phyloP scores from a whole-genome alignment of 2,329 filamentous ascomycete genomes.

The Fusarium udum region DNA sequence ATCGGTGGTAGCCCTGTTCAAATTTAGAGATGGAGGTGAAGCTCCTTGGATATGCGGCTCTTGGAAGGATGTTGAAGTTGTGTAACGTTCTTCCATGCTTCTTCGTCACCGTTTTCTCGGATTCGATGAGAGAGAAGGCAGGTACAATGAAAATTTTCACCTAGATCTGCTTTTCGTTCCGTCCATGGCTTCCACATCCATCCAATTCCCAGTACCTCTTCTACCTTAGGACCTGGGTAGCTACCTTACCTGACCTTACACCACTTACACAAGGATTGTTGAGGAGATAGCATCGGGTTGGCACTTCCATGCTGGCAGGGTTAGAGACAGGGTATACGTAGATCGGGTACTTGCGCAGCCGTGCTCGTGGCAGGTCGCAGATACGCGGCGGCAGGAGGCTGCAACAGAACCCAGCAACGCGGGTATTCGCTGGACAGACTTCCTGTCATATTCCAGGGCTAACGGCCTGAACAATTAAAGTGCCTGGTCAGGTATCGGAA shows the following conservation, averaged over 20 bases:
- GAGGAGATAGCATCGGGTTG: conserved; percentile 4
- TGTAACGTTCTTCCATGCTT: not conserved
- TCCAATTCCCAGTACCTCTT: not conserved
- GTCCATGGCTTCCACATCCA: not conserved
- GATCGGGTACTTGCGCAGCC: conserved; percentile 24
- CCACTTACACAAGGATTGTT: conserved; percentile 13
- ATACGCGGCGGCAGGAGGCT: conserved; percentile 14
- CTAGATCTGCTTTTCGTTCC: conserved; percentile 1
- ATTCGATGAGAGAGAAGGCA: not conserved
- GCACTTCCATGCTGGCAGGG: not conserved
- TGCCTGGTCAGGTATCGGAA: not conserved
- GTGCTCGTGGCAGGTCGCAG: conserved; percentile 20
- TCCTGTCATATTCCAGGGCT: not conserved
- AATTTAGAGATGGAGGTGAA: not conserved
- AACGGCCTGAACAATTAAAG: not conserved
- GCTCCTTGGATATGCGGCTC: conserved; percentile 6
- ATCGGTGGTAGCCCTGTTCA: not conserved
- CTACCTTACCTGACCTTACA: not conserved
- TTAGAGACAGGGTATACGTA: not conserved
- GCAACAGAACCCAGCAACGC: conserved; percentile 5
- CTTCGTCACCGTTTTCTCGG: not conserved
- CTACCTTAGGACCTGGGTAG: not conserved
- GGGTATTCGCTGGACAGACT: conserved; percentile 9
- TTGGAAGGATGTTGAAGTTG: not conserved
- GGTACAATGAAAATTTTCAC: not conserved